Evolutionary conservation across 495 filamentous ascomycete species (phyloP).

Genomic region (Halenospora varia): DNA sequence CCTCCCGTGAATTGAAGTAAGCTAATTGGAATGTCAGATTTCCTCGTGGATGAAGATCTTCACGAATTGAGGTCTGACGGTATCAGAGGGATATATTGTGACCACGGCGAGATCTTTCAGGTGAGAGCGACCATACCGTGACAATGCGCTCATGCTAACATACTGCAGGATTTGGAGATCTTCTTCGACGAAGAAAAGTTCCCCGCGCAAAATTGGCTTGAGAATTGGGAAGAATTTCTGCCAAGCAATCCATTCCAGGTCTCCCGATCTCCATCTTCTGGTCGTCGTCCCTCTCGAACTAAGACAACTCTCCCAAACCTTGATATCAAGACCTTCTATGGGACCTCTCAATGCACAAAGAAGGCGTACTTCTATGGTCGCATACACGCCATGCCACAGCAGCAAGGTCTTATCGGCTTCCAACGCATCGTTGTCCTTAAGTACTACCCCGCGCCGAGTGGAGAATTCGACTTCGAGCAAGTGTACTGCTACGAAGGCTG

Average conservation of each 20-base stretch:
- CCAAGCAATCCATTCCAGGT: conserved; percentile 10
- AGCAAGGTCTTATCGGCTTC: conserved; percentile 23
- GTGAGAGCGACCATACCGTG: neutral
- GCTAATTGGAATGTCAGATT: conserved; percentile 12
- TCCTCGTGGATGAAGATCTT: neutral
- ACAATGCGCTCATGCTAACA: neutral
- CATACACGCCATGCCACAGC: conserved; percentile 18
- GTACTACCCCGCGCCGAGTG: conserved; percentile 9
- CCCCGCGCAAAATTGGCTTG: conserved; percentile 7
- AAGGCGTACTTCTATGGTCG: conserved; percentile 21
- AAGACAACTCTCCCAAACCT: neutral
- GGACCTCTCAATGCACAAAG: conserved; percentile 7
- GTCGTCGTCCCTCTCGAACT: neutral
- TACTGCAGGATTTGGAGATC: conserved; percentile 17
- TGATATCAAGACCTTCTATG: conserved; percentile 8
- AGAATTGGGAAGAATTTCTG: conserved; percentile 9
- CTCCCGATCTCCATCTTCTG: neutral
- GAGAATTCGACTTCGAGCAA: conserved; percentile 1
- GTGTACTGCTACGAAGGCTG: conserved; percentile 42
- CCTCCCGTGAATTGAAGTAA: neutral
- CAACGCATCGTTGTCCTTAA: conserved; percentile 24
- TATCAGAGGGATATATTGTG: neutral
- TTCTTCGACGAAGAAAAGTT: conserved; percentile 18
- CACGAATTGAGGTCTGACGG: neutral
- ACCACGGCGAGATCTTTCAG: conserved; percentile 14